Percentiles rank a stretch among this genome's conserved stretches.
These are phyloP conservation scores for Tylopilus sp. DNA, from an alignment of 1,284 basidiomycete genomes.

Conservation along the genomic window DNA sequence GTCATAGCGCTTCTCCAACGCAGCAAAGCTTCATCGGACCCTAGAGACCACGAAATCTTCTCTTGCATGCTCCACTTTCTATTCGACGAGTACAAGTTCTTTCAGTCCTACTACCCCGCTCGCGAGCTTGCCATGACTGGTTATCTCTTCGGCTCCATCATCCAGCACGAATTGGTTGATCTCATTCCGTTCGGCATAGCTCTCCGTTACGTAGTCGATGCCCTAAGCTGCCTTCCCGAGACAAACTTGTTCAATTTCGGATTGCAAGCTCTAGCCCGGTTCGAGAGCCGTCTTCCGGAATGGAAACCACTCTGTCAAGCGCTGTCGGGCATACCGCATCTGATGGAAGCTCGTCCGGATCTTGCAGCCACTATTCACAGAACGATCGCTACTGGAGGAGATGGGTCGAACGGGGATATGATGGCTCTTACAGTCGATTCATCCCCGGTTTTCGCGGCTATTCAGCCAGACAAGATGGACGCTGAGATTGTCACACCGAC, in stretches of 20 bases:
- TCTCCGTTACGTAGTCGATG: slow-evolving; percentile 94
- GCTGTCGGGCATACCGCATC: slow-evolving; percentile 80
- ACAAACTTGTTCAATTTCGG: slow-evolving; percentile 97
- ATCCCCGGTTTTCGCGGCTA: slow-evolving; percentile 63
- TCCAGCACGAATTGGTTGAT: slow-evolving; percentile 91
- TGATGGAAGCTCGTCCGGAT: slow-evolving; percentile 84
- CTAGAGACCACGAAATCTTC: slow-evolving; percentile 91
- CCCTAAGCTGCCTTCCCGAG: slow-evolving; percentile 83
- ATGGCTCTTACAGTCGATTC: slow-evolving; percentile 40
- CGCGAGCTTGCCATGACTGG: slow-evolving; percentile 96
- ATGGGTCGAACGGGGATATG: slow-evolving; percentile 40
- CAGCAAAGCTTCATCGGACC: slow-evolving; percentile 77
- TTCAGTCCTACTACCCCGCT: slow-evolving; percentile 92
- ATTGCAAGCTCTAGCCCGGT: slow-evolving; percentile 83
- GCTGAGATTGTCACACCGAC: slow-evolving; percentile 67
- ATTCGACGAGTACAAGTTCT: slow-evolving; percentile 99
- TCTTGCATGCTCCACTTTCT: slow-evolving; percentile 99
- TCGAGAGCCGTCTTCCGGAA: slow-evolving; percentile 84
- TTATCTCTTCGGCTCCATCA: slow-evolving; percentile 93
- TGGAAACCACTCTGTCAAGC: slow-evolving; percentile 94
- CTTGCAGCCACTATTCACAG: slow-evolving; percentile 72
- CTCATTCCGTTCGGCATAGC: slow-evolving; percentile 95
- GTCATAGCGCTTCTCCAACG: slow-evolving; percentile 85
- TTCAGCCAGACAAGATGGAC: slow-evolving; percentile 61
- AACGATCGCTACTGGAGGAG: slow-evolving; percentile 55